Percentiles rank a stretch among this genome's conserved stretches.
Evolutionary conservation across 2,329 filamentous ascomycete genomes (phyloP).

Genomic region (Phialemonium atrogriseum): DNA sequence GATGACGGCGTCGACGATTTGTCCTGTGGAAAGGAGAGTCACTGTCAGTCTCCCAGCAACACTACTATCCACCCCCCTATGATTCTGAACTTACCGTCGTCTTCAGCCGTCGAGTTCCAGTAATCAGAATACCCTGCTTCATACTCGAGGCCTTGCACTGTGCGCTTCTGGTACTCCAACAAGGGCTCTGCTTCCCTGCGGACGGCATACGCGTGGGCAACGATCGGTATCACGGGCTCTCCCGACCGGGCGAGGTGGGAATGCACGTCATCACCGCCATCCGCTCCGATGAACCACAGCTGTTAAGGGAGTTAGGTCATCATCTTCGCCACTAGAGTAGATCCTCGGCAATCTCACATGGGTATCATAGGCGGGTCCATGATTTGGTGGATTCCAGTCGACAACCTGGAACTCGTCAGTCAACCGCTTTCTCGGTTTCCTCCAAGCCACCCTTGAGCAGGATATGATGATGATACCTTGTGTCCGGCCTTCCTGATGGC

Average conservation of each 20-base stretch:
- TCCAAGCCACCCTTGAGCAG: too few relatives aligned
- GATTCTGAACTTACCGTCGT: slow-evolving; percentile 35
- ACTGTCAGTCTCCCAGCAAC: too few relatives aligned
- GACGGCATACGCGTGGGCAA: slow-evolving; percentile 23
- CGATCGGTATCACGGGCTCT: slow-evolving; percentile 38
- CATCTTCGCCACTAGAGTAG: not conserved
- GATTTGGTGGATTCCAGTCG: slow-evolving; percentile 48
- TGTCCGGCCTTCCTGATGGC: slow-evolving; percentile 44
- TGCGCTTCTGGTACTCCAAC: slow-evolving; percentile 31
- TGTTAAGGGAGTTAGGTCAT: slow-evolving; percentile 2
- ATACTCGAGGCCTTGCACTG: slow-evolving; percentile 43
- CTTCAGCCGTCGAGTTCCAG: slow-evolving; percentile 46
- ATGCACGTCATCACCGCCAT: slow-evolving; percentile 29
- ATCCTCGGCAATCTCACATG: slow-evolving; percentile 29
- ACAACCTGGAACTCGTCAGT: slow-evolving; percentile 27
- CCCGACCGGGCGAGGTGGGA: slow-evolving; percentile 43
- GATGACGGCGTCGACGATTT: slow-evolving; percentile 47
- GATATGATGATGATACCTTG: slow-evolving; percentile 21
- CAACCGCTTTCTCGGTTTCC: not conserved
- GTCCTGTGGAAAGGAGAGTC: slow-evolving; percentile 25
- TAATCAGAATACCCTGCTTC: slow-evolving; percentile 55
- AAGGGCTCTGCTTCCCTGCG: slow-evolving; percentile 15
- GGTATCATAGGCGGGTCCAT: slow-evolving; percentile 28
- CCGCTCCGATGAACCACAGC: slow-evolving; percentile 20
- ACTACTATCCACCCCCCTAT: too few relatives aligned